phyloP scores from a whole-genome alignment of 2,329 filamentous ascomycete genomes.

The Fusarium algeriense region DNA sequence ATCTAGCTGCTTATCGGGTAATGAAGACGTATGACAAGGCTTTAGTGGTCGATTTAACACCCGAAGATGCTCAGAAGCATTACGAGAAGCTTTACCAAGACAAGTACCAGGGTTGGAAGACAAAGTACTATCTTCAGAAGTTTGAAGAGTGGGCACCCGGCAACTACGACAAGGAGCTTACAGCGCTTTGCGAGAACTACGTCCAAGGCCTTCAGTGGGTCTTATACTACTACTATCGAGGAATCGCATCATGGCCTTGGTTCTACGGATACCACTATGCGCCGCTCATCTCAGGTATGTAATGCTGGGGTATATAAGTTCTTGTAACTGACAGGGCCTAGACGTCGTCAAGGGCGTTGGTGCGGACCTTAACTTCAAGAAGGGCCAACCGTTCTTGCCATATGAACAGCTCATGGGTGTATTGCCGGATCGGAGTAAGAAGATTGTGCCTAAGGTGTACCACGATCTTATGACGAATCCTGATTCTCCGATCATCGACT shows the following conservation, averaged over 20 bases:
- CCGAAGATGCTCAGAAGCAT: conserved; percentile 81
- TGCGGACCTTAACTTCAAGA: conserved; percentile 90
- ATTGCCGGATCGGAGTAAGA: conserved; percentile 95
- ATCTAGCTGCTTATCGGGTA: conserved; percentile 85
- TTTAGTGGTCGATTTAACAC: conserved; percentile 81
- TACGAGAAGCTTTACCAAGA: conserved; percentile 89
- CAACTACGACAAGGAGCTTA: conserved; percentile 80
- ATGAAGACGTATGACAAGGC: conserved; percentile 93
- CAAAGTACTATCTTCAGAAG: conserved; percentile 90
- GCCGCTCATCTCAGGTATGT: conserved; percentile 87
- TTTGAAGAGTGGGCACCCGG: conserved; percentile 87
- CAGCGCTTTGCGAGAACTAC: conserved; percentile 91
- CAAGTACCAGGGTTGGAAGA: conserved; percentile 94
- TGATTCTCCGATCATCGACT: conserved; percentile 94
- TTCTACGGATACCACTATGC: conserved; percentile 98
- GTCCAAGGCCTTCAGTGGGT: conserved; percentile 99
- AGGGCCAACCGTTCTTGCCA: conserved; percentile 94
- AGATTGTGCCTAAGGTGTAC: conserved; percentile 89
- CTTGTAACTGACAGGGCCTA: conserved; percentile 57
- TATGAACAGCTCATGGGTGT: conserved; percentile 99
- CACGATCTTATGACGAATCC: conserved; percentile 93
- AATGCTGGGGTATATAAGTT: neutral
- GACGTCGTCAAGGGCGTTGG: conserved; percentile 90
- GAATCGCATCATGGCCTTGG: conserved; percentile 98
- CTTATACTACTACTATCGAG: conserved; percentile 96